Evolutionary conservation across 2,329 filamentous ascomycete genomes (phyloP).

Genomic region (Aschersonia sp.): DNA sequence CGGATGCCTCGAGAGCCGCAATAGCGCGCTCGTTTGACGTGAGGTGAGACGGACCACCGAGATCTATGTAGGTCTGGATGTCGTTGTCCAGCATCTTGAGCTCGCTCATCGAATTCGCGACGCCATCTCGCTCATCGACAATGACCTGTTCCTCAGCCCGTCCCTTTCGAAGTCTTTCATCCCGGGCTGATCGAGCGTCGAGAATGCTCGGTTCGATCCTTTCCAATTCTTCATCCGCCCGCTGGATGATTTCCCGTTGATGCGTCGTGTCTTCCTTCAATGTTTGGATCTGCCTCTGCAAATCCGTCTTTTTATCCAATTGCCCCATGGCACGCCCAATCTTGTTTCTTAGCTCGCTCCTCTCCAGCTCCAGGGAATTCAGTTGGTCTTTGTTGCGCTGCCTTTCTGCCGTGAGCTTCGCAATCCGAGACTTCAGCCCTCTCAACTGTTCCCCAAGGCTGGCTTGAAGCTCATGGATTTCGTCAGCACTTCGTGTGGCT

Average conservation of each 20-base stretch:
- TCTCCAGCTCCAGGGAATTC: constrained; percentile 59
- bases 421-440: constrained; percentile 44
- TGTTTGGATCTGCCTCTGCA: constrained; percentile 58
- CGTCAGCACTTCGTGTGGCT: constrained; percentile 56
- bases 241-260: constrained; percentile 54
- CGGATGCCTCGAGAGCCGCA: constrained; percentile 48
- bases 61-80: constrained; percentile 65
- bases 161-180: constrained; percentile 60
- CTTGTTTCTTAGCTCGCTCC: constrained; percentile 59
- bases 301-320: constrained; percentile 64
- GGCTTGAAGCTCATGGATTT: constrained; percentile 67
- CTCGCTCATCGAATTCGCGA: constrained; percentile 63
- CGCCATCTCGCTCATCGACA: constrained; percentile 52
- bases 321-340: constrained; percentile 57
- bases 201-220: constrained; percentile 60
- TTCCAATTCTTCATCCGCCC: constrained; percentile 59
- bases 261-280: constrained; percentile 52
- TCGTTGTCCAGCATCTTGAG: constrained; percentile 61
- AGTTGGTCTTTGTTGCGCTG: constrained; percentile 57
- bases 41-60: constrained; percentile 60
- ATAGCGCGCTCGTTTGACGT: constrained; percentile 56
- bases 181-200: constrained; percentile 60
- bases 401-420: constrained; percentile 52
- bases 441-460: constrained; percentile 52
- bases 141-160: constrained; percentile 58